Base-by-base conservation (phyloP, 2,329 filamentous ascomycete species). In the Cytospora paraplurivora region DNA sequence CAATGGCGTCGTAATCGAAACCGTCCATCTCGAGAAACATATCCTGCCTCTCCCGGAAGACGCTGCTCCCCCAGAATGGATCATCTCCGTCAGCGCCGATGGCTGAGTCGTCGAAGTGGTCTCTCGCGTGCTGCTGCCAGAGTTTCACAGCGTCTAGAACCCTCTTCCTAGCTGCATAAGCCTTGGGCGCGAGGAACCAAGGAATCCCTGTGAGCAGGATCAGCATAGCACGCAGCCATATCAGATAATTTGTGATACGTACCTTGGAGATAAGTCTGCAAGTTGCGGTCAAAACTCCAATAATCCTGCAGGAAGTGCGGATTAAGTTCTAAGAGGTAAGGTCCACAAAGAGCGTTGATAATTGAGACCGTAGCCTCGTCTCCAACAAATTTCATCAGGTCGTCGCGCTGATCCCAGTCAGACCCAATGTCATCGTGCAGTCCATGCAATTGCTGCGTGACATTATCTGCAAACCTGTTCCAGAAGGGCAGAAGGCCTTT, bases 241-340 rank as follows among this genome's bases (percentile, higher is more conserved):
- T n/a, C 15, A 15, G 1, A 6, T 7, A 7, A 7, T n/a, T 10
- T 15, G 1, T 33, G 12, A 1, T 8, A 17, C 56, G 7, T 68
- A 71, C 68, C 69, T 67, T 68, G 70, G 56, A 71, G 69, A 53
- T 70, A 71, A 32, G 68, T 70, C 65, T 71, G 69, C n/a, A 71
- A 64, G 37, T 69, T 71, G 19, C 67, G 69, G 52, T 71, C 70
- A 49, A 70, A 71, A 17, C 62, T 62, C 69, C 68, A 71, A 38
- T 66, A 72, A 60, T 69, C 67, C 47, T 69, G 56, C 7, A 71
- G 37, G 49, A 71, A 72, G 50, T 64, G 27, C 50, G 69, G 69
- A 27, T 67, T 69, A 21, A 71, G 51, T 10, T 47, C 50, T 32
- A 70, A 61, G 32, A 72, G 69, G 34, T 71, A 66, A 17, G 70